These are phyloP conservation scores for Podochytrium sp. DNA, from an alignment of 192 early-diverging fungal species.

Conservation along the genomic window DNA sequence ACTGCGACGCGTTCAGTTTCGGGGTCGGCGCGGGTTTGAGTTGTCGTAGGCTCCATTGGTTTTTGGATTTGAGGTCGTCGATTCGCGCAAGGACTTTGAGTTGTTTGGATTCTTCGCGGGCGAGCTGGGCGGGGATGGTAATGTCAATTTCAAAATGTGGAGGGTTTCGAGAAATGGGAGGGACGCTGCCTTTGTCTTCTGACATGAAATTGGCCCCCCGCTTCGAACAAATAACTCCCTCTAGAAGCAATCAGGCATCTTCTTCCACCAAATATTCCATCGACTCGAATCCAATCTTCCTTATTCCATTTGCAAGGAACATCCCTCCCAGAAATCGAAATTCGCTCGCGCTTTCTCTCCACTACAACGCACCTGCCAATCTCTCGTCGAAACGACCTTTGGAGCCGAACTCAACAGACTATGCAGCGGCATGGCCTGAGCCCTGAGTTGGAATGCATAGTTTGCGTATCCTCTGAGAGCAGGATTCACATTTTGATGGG, in stretches of 20 bases:
- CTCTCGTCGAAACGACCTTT: constrained; percentile 71
- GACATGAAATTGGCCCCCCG: no score
- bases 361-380: constrained; percentile 69
- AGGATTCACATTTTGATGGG: neutral
- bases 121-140: constrained; percentile 57
- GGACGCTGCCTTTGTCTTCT: no score
- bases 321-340: constrained; percentile 20
- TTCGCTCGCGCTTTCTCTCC: neutral
- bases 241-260: no score
- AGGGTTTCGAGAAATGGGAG: no score
- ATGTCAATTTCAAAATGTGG: no score
- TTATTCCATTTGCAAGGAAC: no score
- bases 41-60: constrained; percentile 78
- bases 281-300: no score
- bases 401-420: constrained; percentile 62
- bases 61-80: constrained; percentile 70
- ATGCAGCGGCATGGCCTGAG: constrained; percentile 60
- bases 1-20: constrained; percentile 62
- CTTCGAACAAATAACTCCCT: no score
- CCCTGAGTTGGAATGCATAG: constrained; percentile 54
- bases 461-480: constrained; percentile 43
- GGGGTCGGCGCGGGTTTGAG: constrained; percentile 66
- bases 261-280: no score
- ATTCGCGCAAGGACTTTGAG: constrained; percentile 66
- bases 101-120: constrained; percentile 74